phyloP scores from a whole-genome alignment of 352 stramenopile genomes.

The Halophytophthora polymorphica region DNA sequence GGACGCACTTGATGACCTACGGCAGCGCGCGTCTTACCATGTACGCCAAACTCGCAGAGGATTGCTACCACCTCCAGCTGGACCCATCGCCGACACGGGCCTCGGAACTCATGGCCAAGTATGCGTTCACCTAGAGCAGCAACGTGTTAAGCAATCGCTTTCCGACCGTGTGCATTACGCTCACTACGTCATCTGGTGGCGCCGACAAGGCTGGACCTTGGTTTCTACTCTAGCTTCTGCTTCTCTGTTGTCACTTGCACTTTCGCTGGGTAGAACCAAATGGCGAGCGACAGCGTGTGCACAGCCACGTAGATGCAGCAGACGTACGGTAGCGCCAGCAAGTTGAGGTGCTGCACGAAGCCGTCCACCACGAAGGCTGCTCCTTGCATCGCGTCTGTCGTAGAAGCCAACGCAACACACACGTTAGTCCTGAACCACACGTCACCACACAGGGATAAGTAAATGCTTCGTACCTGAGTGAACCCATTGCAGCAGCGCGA shows the following conservation, averaged over 20 bases:
- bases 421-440: neutral
- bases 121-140: constrained; percentile 24
- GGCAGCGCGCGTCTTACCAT: constrained; percentile 27
- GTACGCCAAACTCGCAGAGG: constrained; percentile 49
- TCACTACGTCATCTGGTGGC: no score
- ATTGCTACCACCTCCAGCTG: constrained; percentile 63
- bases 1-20: constrained; percentile 52
- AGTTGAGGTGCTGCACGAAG: constrained; percentile 48
- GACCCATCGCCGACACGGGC: constrained; percentile 41
- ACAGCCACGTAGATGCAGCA: constrained; percentile 68
- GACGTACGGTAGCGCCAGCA: constrained; percentile 63
- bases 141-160: no score
- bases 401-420: neutral
- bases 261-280: constrained; percentile 34
- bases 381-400: constrained; percentile 18
- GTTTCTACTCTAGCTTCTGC: constrained; percentile 24
- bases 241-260: constrained; percentile 7
- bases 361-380: constrained; percentile 41
- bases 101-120: constrained; percentile 46
- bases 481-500: constrained; percentile 25
- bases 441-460: constrained; percentile 13
- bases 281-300: constrained; percentile 56
- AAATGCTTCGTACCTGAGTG: constrained; percentile 16
- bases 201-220: neutral
- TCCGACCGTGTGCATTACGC: no score